Evolutionary conservation across 1,139 yeast species (phyloP), one percentile per base, ranked within the genome.

Genomic region (Nematodospora anomalae): DNA sequence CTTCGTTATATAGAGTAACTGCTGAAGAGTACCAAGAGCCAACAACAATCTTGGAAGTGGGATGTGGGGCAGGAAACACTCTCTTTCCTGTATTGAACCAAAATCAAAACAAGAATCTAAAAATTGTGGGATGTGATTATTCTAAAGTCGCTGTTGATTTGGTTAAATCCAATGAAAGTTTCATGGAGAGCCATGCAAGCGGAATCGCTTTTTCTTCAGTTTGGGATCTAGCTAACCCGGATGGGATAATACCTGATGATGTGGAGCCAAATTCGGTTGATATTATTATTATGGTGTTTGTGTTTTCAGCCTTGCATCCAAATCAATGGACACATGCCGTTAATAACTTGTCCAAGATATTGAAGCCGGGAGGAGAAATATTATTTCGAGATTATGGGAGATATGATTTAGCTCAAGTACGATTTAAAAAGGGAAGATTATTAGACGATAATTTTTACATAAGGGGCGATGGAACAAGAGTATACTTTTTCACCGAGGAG

Each of bases 51-150:
- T 72, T 92, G 37, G 99, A 92, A 58, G 84, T 94, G 37, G 99
- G 99, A 3, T 92, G 98, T 64, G 99, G 98, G 38, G 98, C 97
- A 3, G 99, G 99, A 10, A 94, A 94, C 58, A 92, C 98, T 0
- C 75, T 92, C 63, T 92, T 84, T 60, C 98, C 98, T 1, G 83
- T 92, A 20, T 67, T 92, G 41, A 74, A 74, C 38, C 89, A 84
- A 51, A 92, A 92, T 58, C 71, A 83, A 57, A 92, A 92, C 62
- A 80, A 83, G n/a, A 65, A 80, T 24, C 67, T 92, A 40, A 74
- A 68, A 49, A 77, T 92, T 9, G 76, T 79, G 41, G 98, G 96
- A 1, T 95, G 92, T 39, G 99, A 92, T 59, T 92, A 85, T 59
- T 84, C 94, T 41, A 80, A 83, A 43, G 83, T 84, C 39, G 98